Evolutionary conservation across 306 rosid genomes (phyloP).

Genomic region (Prinsepia uniflora): DNA sequence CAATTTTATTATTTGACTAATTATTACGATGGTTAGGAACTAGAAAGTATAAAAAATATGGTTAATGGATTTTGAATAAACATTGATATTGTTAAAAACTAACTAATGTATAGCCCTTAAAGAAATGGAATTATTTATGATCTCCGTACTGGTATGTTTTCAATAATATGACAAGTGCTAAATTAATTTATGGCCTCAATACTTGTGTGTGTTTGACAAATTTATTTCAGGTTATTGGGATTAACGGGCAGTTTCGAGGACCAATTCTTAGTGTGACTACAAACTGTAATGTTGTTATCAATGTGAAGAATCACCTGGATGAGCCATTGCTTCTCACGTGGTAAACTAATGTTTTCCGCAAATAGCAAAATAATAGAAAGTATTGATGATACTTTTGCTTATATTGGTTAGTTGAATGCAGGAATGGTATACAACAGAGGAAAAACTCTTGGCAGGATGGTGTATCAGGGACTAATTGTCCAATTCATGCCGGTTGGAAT

Average conservation of each 20-base stretch:
- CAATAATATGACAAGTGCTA: too few relatives aligned
- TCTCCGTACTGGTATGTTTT: too few relatives aligned
- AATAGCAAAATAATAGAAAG: not conserved
- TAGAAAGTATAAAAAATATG: too few relatives aligned
- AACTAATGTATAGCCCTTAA: too few relatives aligned
- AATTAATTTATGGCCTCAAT: not conserved
- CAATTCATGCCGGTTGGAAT: constrained; percentile 97
- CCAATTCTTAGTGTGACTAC: constrained; percentile 76
- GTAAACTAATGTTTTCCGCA: constrained; percentile 35
- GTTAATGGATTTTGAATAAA: too few relatives aligned
- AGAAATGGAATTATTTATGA: too few relatives aligned
- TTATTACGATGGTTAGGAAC: too few relatives aligned
- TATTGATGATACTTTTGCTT: constrained; percentile 32
- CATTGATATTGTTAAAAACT: too few relatives aligned
- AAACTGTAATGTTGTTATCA: constrained; percentile 89
- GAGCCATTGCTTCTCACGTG: constrained; percentile 90
- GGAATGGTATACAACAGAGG: constrained; percentile 84
- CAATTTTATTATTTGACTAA: too few relatives aligned
- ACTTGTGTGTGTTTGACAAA: not conserved
- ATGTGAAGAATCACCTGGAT: constrained; percentile 79
- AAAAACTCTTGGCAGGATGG: constrained; percentile 97
- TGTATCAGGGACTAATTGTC: constrained; percentile 89
- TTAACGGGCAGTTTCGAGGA: constrained; percentile 80
- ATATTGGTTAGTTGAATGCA: constrained; percentile 46
- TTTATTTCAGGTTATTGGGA: constrained; percentile 67